Evolutionary conservation across 768 basidiomycete species (phyloP).

Genomic region (Dioszegia aurantiaca): DNA sequence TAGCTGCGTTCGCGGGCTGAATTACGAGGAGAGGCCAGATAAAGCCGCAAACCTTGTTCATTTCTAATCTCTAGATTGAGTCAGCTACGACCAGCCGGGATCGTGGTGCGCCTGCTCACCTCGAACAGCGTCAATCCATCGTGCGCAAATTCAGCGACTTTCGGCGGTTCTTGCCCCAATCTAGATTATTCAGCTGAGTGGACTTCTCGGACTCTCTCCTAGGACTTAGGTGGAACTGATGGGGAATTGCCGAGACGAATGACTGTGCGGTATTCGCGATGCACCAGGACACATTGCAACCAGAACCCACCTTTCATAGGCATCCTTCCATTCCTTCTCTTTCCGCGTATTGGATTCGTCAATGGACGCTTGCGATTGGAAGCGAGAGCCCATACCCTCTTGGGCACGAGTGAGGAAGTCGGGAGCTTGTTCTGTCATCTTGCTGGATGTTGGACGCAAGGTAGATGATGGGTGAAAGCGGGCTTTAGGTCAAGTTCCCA

Average conservation of each 20-base stretch:
- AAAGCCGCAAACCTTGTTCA: constrained; percentile 45
- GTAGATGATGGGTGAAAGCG: not conserved
- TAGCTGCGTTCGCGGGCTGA: not conserved
- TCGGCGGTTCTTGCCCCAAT: constrained; percentile 53
- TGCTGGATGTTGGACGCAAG: not conserved
- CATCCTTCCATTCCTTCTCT: constrained; percentile 53
- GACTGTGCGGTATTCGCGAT: too few relatives aligned
- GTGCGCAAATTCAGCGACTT: constrained; percentile 40
- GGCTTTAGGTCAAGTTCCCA: not conserved
- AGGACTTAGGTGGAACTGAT: too few relatives aligned
- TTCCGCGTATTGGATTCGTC: constrained; percentile 50
- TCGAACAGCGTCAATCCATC: constrained; percentile 53
- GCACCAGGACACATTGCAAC: not conserved
- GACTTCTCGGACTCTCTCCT: too few relatives aligned
- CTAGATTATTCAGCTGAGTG: constrained; percentile 26
- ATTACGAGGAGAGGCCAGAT: not conserved
- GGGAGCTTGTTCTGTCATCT: constrained; percentile 8
- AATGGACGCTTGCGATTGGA: constrained; percentile 52
- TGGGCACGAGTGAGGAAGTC: constrained; percentile 18
- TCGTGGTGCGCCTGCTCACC: constrained; percentile 21
- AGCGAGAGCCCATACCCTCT: constrained; percentile 46
- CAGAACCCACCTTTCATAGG: constrained; percentile 50
- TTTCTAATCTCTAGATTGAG: constrained; percentile 33
- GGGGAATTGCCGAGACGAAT: too few relatives aligned
- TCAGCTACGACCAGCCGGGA: not conserved